A percentile compares a stretch with the other conserved stretches of the same genome.
Conservation (phyloP, 306 rosid species). For the Gleditsia sinensis region DNA sequence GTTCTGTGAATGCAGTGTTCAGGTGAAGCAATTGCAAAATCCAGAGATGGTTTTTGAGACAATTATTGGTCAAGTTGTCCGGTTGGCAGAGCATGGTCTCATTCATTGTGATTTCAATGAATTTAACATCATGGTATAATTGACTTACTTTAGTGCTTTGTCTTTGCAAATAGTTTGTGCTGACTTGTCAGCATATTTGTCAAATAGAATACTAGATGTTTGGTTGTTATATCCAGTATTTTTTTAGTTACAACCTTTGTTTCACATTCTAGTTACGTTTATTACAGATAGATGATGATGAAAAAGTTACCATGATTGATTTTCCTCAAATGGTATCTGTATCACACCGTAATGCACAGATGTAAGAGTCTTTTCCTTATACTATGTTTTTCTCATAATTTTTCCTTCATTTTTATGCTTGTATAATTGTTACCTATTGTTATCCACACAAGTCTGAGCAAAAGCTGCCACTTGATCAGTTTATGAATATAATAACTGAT, state of each 20-base stretch:
- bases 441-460: not conserved
- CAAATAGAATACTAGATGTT: slow-evolving; percentile 1
- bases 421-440: not conserved
- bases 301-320: slow-evolving; percentile 84
- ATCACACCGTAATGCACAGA: slow-evolving; percentile 86
- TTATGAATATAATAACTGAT: slow-evolving; percentile 5
- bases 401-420: slow-evolving; percentile 14
- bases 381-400: not conserved
- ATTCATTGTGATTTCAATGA: slow-evolving; percentile 97
- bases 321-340: slow-evolving; percentile 97
- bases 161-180: slow-evolving; percentile 15
- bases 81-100: slow-evolving; percentile 89
- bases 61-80: slow-evolving; percentile 71
- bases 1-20: slow-evolving; percentile 63
- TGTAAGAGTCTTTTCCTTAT: slow-evolving; percentile 56
- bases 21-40: slow-evolving; percentile 84
- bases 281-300: slow-evolving; percentile 80
- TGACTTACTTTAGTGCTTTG: slow-evolving; percentile 10
- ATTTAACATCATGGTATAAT: slow-evolving; percentile 87
- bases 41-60: slow-evolving; percentile 81
- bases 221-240: not conserved
- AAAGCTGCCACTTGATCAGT: slow-evolving; percentile 14
- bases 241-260: slow-evolving; percentile 23
- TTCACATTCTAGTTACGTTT: slow-evolving; percentile 17
- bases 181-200: not conserved